Evolutionary conservation across 148 eudicot species (phyloP).

Genomic region (Arbutus unedo): DNA sequence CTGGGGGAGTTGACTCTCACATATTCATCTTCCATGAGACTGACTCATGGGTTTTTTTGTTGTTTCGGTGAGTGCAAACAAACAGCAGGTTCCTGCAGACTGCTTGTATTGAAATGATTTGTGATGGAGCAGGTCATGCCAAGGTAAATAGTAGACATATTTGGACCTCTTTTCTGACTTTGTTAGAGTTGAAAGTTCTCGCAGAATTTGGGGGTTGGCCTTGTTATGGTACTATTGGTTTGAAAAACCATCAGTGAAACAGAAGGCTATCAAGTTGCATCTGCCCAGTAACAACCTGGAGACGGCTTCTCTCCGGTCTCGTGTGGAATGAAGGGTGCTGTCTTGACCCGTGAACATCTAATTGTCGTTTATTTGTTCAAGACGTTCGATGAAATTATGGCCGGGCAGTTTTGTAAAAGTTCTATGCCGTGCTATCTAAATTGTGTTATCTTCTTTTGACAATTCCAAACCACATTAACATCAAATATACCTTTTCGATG

Average conservation of each 20-base stretch:
- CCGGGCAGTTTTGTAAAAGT: not conserved
- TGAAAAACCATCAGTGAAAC: not conserved
- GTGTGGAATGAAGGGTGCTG: not conserved
- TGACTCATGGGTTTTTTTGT: not conserved
- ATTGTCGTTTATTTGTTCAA: not conserved
- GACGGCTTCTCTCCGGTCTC: not conserved
- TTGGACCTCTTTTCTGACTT: not conserved
- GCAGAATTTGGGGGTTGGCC: no score
- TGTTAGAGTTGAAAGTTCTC: no score
- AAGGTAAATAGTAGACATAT: not conserved
- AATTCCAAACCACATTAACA: no score
- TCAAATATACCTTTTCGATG: no score
- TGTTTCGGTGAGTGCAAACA: not conserved
- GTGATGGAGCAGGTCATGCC: not conserved
- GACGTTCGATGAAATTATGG: not conserved
- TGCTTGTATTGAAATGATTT: not conserved
- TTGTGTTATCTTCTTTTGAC: no score
- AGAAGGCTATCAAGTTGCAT: not conserved
- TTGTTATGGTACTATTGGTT: no score
- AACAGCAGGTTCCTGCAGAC: not conserved
- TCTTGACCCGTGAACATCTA: not conserved
- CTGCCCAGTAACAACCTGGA: not conserved
- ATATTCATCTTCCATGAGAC: not conserved
- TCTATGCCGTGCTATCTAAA: not conserved
- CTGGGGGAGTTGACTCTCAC: slow-evolving; percentile 53